phyloP scores from a whole-genome alignment of 805 yeast species.

The Maudiozyma turicensis region DNA sequence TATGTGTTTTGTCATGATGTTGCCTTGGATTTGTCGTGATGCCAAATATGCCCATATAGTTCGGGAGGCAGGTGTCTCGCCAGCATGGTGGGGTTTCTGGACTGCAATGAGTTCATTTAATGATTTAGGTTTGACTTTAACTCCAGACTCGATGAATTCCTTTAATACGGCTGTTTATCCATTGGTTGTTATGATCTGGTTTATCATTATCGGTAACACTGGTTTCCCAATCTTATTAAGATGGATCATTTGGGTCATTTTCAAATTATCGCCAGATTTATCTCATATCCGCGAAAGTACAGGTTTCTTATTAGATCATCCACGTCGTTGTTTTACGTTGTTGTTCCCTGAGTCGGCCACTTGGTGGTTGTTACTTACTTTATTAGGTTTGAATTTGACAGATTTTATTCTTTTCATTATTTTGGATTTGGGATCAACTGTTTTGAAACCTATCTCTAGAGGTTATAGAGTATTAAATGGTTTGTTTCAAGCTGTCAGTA shows the following conservation, averaged over 20 bases:
- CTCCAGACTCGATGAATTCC: constrained; percentile 68
- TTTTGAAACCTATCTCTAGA: constrained; percentile 44
- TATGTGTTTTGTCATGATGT: constrained; percentile 40
- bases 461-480: constrained; percentile 76
- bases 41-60: constrained; percentile 36
- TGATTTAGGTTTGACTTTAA: constrained; percentile 76
- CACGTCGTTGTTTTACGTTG: constrained; percentile 91
- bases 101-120: constrained; percentile 71
- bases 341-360: constrained; percentile 89
- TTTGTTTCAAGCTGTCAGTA: constrained; percentile 79
- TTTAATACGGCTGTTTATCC: constrained; percentile 59
- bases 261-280: constrained; percentile 54
- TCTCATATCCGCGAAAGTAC: constrained; percentile 63
- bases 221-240: constrained; percentile 84
- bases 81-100: constrained; percentile 92
- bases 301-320: constrained; percentile 85
- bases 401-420: constrained; percentile 77
- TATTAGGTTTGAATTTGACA: constrained; percentile 59
- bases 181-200: constrained; percentile 51
- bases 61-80: constrained; percentile 49
- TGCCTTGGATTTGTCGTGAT: constrained; percentile 50
- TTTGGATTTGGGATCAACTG: constrained; percentile 52
- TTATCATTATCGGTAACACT: constrained; percentile 86
- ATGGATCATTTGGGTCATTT: constrained; percentile 71
- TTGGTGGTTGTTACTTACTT: constrained; percentile 81